Evolutionary conservation across 2,329 filamentous ascomycete genomes (phyloP).

Genomic region (Alternaria gaisen): DNA sequence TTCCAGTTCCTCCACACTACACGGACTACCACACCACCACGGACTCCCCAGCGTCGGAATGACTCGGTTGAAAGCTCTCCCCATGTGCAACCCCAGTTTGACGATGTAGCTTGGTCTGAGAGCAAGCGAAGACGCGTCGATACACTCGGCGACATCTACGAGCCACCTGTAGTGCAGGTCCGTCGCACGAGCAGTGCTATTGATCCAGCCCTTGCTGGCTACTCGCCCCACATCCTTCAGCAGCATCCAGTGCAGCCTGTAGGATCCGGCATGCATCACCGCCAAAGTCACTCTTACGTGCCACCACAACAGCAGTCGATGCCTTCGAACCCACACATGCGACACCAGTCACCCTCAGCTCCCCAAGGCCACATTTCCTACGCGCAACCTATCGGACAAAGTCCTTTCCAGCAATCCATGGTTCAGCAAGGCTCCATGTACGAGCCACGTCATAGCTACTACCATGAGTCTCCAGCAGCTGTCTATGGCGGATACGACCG

Average conservation of each 20-base stretch:
- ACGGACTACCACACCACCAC: constrained; percentile 44
- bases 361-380: constrained; percentile 29
- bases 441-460: constrained; percentile 38
- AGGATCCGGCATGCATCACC: constrained; percentile 32
- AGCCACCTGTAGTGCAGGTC: constrained; percentile 25
- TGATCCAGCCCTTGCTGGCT: constrained; percentile 33
- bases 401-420: constrained; percentile 24
- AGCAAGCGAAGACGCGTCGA: constrained; percentile 42
- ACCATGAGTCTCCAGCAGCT: constrained; percentile 33
- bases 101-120: constrained; percentile 40
- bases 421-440: constrained; percentile 21
- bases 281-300: constrained; percentile 40
- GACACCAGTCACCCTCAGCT: constrained; percentile 41
- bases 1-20: constrained; percentile 38
- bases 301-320: constrained; percentile 18
- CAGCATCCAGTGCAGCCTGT: constrained; percentile 13
- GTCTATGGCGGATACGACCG: constrained; percentile 30
- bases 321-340: constrained; percentile 24
- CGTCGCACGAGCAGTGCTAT: constrained; percentile 33
- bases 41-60: constrained; percentile 42
- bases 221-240: constrained; percentile 21
- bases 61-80: constrained; percentile 42
- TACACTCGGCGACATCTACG: constrained; percentile 35
- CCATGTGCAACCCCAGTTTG: constrained; percentile 36
- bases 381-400: constrained; percentile 16